Evolutionary conservation across 2,329 filamentous ascomycete species (phyloP).

Genomic region (Trichoderma harzianum): DNA sequence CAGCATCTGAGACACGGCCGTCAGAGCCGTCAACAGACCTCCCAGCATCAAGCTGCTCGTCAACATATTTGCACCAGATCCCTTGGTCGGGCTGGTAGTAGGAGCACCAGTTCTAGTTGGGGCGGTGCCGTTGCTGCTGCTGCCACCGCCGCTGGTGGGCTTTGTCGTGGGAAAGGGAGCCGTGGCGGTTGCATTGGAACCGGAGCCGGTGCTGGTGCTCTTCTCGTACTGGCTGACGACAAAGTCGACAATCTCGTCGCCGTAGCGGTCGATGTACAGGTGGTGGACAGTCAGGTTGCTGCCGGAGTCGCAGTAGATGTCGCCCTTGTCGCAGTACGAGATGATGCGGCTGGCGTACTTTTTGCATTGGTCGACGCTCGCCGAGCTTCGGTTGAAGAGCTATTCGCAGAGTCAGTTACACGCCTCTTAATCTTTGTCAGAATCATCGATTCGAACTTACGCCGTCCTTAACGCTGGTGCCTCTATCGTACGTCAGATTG

Average conservation of each 20-base stretch:
- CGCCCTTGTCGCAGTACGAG: slow-evolving; percentile 42
- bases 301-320: slow-evolving; percentile 40
- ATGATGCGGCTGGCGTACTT: slow-evolving; percentile 35
- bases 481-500: slow-evolving; percentile 35
- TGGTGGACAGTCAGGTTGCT: slow-evolving; percentile 30
- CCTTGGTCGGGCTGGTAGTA: neutral
- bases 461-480: slow-evolving; percentile 37
- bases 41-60: slow-evolving; percentile 16
- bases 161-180: neutral
- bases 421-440: neutral
- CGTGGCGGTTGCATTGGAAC: slow-evolving; percentile 3
- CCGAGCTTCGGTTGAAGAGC: slow-evolving; percentile 34
- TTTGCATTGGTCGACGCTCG: slow-evolving; percentile 33
- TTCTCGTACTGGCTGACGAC: slow-evolving; percentile 34
- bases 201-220: neutral
- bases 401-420: neutral
- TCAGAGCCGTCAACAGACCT: neutral
- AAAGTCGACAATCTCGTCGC: slow-evolving; percentile 34
- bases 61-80: slow-evolving; percentile 1
- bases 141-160: neutral
- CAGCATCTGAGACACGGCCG: slow-evolving; percentile 14
- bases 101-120: neutral
- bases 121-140: neutral
- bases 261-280: slow-evolving; percentile 37
- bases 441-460: slow-evolving; percentile 29